Percentiles rank a stretch among this genome's conserved stretches.
phyloP scores from a whole-genome alignment of 2,329 filamentous ascomycete species.

The Paraphaeosphaeria minitans region DNA sequence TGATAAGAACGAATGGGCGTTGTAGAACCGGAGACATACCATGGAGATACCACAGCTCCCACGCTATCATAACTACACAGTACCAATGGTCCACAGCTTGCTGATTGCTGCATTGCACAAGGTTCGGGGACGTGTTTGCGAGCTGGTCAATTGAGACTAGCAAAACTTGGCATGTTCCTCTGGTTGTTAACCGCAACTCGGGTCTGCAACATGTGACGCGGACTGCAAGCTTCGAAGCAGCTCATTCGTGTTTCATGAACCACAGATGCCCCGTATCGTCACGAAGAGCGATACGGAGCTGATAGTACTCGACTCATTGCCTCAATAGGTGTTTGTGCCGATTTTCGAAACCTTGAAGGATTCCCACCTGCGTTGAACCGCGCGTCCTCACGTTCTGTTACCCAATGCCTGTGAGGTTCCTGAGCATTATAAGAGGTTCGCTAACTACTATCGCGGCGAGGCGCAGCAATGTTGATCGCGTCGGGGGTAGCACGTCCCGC shows the following conservation, averaged over 20 bases:
- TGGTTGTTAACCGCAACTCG: neutral
- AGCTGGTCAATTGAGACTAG: neutral
- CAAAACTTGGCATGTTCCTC: neutral
- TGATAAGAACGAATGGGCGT: slow-evolving; percentile 78
- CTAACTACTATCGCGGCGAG: neutral
- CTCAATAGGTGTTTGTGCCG: neutral
- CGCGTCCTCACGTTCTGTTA: neutral
- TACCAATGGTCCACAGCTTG: neutral
- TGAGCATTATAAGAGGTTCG: neutral
- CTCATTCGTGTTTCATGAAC: neutral
- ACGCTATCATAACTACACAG: neutral
- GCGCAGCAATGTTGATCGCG: slow-evolving; percentile 6
- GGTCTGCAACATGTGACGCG: neutral
- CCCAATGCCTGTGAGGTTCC: neutral
- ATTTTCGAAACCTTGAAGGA: neutral
- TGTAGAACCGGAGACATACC: slow-evolving; percentile 32
- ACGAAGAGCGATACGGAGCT: neutral
- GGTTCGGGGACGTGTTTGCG: neutral
- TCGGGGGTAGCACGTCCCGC: slow-evolving; percentile 1
- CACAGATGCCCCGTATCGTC: neutral
- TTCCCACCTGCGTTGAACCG: neutral
- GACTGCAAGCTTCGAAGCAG: neutral
- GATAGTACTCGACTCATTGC: neutral
- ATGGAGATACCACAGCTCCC: neutral
- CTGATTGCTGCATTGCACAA: neutral